phyloP scores from a whole-genome alignment of 352 stramenopile genomes.

The Globisporangium cederbergense region DNA sequence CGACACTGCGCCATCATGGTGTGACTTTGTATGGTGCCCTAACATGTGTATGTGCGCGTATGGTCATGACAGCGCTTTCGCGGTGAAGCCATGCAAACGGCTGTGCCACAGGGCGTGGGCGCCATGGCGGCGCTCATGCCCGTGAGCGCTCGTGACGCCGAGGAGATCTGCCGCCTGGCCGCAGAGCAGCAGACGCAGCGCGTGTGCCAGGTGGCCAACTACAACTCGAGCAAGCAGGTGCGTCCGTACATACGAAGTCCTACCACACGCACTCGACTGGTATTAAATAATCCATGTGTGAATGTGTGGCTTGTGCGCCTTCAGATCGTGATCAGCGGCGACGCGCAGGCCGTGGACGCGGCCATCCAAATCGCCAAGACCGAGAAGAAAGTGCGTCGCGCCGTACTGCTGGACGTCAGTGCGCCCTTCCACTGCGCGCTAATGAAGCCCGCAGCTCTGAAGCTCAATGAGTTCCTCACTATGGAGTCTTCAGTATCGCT shows the following conservation, averaged over 20 bases:
- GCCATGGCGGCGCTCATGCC: conserved; percentile 83
- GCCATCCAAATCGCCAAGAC: conserved; percentile 61
- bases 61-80: conserved; percentile 41
- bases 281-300: too few species aligned
- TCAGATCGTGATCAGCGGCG: conserved; percentile 71
- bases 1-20: background rate
- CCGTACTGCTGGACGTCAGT: conserved; percentile 72
- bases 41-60: background rate
- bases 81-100: conserved; percentile 65
- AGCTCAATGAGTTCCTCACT: conserved; percentile 38
- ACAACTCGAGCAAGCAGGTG: conserved; percentile 87
- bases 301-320: background rate
- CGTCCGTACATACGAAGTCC: too few species aligned
- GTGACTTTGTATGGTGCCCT: background rate
- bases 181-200: conserved; percentile 24
- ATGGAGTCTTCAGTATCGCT: conserved; percentile 22
- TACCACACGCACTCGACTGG: too few species aligned
- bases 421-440: conserved; percentile 82
- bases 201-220: conserved; percentile 83
- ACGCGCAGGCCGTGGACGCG: conserved; percentile 37
- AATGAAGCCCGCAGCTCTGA: conserved; percentile 62
- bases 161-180: conserved; percentile 50
- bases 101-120: conserved; percentile 43
- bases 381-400: conserved; percentile 66
- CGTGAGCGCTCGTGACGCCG: conserved; percentile 39